A percentile compares a stretch with the other conserved stretches of the same genome.
phyloP scores from a whole-genome alignment of 2,329 filamentous ascomycete species.

The Exophiala alcalophila region DNA sequence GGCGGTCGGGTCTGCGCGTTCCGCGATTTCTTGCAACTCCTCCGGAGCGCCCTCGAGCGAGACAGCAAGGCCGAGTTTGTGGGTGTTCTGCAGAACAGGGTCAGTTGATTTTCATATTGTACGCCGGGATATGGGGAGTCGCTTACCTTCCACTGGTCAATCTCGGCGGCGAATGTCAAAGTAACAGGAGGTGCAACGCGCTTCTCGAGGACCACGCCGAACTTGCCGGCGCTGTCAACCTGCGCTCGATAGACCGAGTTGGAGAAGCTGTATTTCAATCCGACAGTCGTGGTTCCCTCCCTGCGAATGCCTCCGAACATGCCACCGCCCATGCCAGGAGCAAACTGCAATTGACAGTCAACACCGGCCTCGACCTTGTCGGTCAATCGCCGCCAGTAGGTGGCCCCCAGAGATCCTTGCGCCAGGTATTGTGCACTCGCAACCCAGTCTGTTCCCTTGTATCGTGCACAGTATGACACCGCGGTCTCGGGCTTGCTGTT shows the following conservation, averaged over 20 bases:
- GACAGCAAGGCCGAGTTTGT: slow-evolving; percentile 91
- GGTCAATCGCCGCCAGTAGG: slow-evolving; percentile 89
- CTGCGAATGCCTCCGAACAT: slow-evolving; percentile 76
- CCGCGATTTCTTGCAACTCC: slow-evolving; percentile 69
- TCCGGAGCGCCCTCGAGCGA: slow-evolving; percentile 83
- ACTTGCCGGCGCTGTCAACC: slow-evolving; percentile 90
- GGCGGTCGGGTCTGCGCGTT: slow-evolving; percentile 37
- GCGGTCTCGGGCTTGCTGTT: slow-evolving; percentile 86
- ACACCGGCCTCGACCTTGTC: slow-evolving; percentile 96
- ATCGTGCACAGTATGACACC: slow-evolving; percentile 84
- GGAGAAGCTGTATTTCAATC: slow-evolving; percentile 97
- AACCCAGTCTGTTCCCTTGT: slow-evolving; percentile 90
- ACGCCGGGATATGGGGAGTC: slow-evolving; percentile 12
- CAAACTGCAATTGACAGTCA: slow-evolving; percentile 85
- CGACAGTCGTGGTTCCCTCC: slow-evolving; percentile 86
- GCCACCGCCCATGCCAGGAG: slow-evolving; percentile 58
- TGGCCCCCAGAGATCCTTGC: slow-evolving; percentile 81
- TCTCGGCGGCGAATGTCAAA: slow-evolving; percentile 92
- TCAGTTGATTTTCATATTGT: slow-evolving; percentile 1
- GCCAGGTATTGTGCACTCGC: slow-evolving; percentile 86
- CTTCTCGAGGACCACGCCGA: slow-evolving; percentile 92
- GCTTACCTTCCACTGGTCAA: slow-evolving; percentile 92
- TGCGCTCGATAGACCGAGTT: slow-evolving; percentile 94
- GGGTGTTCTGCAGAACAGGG: slow-evolving; percentile 66
- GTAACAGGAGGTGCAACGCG: slow-evolving; percentile 87